Conservation (phyloP, 257 asterid species). For the Solanum clarkiae region DNA sequence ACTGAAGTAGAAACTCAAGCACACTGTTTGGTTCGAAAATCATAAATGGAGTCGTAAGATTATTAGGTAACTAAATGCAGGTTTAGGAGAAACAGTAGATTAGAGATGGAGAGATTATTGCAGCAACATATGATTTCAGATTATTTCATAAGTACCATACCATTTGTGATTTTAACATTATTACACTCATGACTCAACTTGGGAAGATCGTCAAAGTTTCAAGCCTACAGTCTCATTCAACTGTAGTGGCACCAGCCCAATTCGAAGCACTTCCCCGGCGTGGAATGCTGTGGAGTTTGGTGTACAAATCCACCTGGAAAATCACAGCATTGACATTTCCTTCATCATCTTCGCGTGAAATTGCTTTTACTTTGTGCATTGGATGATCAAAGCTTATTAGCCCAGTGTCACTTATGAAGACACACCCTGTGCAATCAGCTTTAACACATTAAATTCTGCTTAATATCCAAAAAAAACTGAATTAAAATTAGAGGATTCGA, state of each 20-base stretch:
- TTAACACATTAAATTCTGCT: neutral
- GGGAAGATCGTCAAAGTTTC: neutral
- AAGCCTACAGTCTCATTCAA: conserved; percentile 17
- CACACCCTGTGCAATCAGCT: conserved; percentile 34
- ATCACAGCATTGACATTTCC: conserved; percentile 26
- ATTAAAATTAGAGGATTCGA: neutral
- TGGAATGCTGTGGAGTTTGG: conserved; percentile 42
- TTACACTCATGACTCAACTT: neutral
- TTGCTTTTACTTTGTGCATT: conserved; percentile 35
- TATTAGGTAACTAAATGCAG: neutral
- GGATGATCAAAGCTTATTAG: conserved; percentile 49
- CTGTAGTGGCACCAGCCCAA: conserved; percentile 33
- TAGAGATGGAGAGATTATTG: neutral
- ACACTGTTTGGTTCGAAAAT: neutral
- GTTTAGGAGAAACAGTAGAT: neutral
- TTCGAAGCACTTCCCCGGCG: conserved; percentile 53
- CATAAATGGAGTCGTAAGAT: neutral
- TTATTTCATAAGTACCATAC: neutral
- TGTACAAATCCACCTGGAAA: conserved; percentile 48
- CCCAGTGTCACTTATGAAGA: conserved; percentile 38
- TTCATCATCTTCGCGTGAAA: conserved; percentile 26
- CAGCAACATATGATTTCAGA: neutral
- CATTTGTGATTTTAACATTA: neutral
- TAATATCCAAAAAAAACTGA: neutral
- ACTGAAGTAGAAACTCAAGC: neutral